These are phyloP conservation scores for Chamaenerion angustifolium DNA, from an alignment of 345 rosid species.

Conservation along the genomic window DNA sequence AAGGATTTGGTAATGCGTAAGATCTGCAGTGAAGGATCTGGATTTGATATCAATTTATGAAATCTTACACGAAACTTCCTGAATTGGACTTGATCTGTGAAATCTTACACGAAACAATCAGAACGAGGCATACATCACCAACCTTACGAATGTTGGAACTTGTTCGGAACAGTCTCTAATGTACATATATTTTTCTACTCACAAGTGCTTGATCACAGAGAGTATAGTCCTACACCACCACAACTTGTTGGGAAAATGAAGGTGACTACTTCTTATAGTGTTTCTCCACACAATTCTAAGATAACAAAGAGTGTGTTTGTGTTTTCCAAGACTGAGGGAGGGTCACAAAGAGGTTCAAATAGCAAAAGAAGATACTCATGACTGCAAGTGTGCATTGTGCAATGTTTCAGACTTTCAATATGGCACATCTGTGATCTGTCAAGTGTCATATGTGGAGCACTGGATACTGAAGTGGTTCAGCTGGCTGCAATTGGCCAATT, in stretches of 20 bases:
- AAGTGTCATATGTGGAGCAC: too few relatives aligned
- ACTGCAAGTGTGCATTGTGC: too few relatives aligned
- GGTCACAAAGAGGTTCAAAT: slow-evolving; percentile 16
- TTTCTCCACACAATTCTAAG: slow-evolving; percentile 30
- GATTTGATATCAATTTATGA: too few relatives aligned
- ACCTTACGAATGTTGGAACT: slow-evolving; percentile 27
- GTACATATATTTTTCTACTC: slow-evolving; percentile 45
- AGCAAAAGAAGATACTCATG: slow-evolving; percentile 35
- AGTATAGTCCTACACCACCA: slow-evolving; percentile 18
- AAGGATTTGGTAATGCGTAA: too few relatives aligned
- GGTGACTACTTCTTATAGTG: slow-evolving; percentile 43
- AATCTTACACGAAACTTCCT: too few relatives aligned
- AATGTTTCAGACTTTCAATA: too few relatives aligned
- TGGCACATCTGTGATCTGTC: too few relatives aligned
- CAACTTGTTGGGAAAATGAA: slow-evolving; percentile 57
- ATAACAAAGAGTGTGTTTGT: slow-evolving; percentile 62
- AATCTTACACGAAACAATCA: too few relatives aligned
- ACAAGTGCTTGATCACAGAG: slow-evolving; percentile 26
- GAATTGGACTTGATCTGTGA: too few relatives aligned
- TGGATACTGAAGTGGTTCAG: too few relatives aligned
- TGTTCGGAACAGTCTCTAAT: slow-evolving; percentile 21
- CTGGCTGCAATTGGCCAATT: too few relatives aligned
- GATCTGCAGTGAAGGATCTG: too few relatives aligned
- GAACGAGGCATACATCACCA: slow-evolving; percentile 50
- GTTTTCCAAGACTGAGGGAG: slow-evolving; percentile 33